Conservation (phyloP, 164 flowering plant species). For the Chloranthus sessilifolius region DNA sequence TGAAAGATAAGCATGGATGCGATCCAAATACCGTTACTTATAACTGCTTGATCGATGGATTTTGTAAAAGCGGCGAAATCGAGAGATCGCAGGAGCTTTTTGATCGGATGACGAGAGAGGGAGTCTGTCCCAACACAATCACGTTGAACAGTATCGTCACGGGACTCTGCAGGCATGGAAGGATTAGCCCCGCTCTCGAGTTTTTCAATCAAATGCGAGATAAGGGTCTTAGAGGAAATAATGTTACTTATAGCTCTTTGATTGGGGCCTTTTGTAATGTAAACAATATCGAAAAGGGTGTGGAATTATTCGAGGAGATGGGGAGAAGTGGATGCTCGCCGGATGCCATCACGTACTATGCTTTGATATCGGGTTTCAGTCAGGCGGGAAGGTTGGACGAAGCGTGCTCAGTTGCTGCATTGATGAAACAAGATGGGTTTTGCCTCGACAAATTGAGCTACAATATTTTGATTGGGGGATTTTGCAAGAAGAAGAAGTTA, state of each 20-base stretch:
- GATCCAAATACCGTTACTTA: conserved; percentile 53
- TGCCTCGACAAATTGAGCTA: conserved; percentile 45
- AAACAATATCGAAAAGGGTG: conserved; percentile 55
- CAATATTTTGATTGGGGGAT: conserved; percentile 59
- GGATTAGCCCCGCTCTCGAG: conserved; percentile 50
- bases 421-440: conserved; percentile 62
- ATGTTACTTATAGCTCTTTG: conserved; percentile 48
- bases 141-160: conserved; percentile 58
- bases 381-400: conserved; percentile 62
- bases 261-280: conserved; percentile 58
- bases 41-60: conserved; percentile 72
- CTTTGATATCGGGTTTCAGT: conserved; percentile 61
- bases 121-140: conserved; percentile 36
- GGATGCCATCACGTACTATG: conserved; percentile 59
- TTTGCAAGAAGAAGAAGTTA: conserved; percentile 54
- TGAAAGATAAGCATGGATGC: conserved; percentile 35
- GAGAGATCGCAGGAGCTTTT: conserved; percentile 45
- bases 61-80: conserved; percentile 67
- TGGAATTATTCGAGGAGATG: conserved; percentile 63
- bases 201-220: conserved; percentile 41
- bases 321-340: conserved; percentile 26
- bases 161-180: conserved; percentile 75
- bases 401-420: conserved; percentile 35
- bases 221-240: conserved; percentile 54
- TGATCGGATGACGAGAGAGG: conserved; percentile 41